Conservation (phyloP, 2,329 filamentous ascomycete genomes). For the Colletotrichum gloeosporioides region DNA sequence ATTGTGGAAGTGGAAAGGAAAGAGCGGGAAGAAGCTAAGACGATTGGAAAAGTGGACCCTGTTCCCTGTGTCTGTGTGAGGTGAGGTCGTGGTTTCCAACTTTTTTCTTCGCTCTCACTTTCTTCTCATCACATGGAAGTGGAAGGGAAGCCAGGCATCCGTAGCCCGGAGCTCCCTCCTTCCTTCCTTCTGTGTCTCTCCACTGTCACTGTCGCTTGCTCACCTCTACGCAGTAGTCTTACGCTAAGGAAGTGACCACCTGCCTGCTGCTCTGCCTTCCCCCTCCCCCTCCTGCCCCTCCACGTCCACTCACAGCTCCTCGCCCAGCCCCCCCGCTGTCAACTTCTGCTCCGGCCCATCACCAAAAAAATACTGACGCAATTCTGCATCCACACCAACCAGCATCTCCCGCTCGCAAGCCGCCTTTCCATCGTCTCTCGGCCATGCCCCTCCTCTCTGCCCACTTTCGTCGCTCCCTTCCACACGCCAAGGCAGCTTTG, state of each 20-base stretch:
- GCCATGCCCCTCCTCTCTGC: neutral
- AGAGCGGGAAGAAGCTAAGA: constrained; percentile 12
- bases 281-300: neutral
- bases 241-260: neutral
- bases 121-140: neutral
- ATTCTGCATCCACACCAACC: constrained; percentile 15
- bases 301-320: neutral
- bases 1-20: neutral
- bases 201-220: neutral
- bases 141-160: neutral
- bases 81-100: neutral
- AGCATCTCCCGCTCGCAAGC: neutral
- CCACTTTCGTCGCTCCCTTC: neutral
- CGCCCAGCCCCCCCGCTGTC: constrained; percentile 6
- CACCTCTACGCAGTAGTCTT: neutral
- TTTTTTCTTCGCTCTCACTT: neutral
- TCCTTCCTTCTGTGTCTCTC: neutral
- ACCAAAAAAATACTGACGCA: constrained; percentile 14
- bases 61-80: neutral
- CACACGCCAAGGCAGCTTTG: constrained; percentile 4
- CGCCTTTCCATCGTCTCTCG: neutral
- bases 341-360: neutral
- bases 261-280: neutral
- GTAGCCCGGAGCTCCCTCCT: neutral
- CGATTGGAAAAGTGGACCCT: neutral